These are phyloP conservation scores for Epichloe aotearoae DNA, from an alignment of 2,329 filamentous ascomycete genomes.

Conservation along the genomic window DNA sequence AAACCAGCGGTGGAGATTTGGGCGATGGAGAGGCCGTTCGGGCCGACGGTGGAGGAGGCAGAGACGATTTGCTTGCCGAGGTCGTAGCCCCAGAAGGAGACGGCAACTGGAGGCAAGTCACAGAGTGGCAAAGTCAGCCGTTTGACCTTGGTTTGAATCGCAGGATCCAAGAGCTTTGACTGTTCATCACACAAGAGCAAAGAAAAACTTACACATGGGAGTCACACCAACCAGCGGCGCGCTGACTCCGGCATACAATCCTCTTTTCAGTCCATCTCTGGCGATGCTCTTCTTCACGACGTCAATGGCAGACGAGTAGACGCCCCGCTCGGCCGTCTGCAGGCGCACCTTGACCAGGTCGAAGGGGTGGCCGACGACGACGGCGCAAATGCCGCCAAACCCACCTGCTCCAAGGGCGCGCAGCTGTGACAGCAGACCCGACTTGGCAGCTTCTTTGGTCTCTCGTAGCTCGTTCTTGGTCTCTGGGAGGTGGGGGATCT, in stretches of 20 bases:
- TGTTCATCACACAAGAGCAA: not conserved
- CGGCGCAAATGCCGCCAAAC: constrained; percentile 86
- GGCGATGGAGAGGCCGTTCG: constrained; percentile 64
- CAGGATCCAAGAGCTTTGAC: too few species aligned
- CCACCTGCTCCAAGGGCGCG: constrained; percentile 81
- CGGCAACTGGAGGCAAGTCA: constrained; percentile 39
- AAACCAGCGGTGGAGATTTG: constrained; percentile 90
- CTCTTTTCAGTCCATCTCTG: constrained; percentile 65
- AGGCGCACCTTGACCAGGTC: constrained; percentile 95
- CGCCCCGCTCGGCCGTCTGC: constrained; percentile 88
- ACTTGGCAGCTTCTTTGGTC: constrained; percentile 22
- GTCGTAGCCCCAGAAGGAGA: constrained; percentile 80
- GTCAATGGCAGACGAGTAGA: constrained; percentile 82
- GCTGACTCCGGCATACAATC: constrained; percentile 92
- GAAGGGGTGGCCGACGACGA: constrained; percentile 90
- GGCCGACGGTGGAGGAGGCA: constrained; percentile 47
- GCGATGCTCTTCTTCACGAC: constrained; percentile 83
- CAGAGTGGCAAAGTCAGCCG: not conserved
- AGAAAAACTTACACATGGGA: constrained; percentile 75
- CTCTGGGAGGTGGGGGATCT: constrained; percentile 30
- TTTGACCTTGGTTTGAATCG: not conserved
- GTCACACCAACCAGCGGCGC: constrained; percentile 92
- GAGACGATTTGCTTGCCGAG: constrained; percentile 82
- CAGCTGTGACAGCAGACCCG: constrained; percentile 37
- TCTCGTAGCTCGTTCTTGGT: constrained; percentile 26